phyloP scores from a whole-genome alignment of 352 stramenopile species.

The Phytophthora lateralis region DNA sequence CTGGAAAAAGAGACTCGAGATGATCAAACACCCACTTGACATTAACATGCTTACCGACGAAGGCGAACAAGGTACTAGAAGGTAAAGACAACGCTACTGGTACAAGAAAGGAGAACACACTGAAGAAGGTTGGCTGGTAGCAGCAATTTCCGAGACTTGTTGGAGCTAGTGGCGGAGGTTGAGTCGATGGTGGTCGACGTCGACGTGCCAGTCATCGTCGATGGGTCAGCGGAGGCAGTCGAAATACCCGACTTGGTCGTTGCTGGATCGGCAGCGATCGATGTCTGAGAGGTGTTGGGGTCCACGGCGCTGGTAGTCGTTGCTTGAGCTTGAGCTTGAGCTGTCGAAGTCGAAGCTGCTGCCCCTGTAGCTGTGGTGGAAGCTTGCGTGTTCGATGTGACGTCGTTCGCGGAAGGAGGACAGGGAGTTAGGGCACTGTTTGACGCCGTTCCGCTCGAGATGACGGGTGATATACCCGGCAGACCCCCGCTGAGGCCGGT shows the following conservation, averaged over 20 bases:
- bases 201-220: conserved; percentile 4
- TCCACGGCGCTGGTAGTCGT: conserved; percentile 2
- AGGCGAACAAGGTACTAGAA: conserved; percentile 5
- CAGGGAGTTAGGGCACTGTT: background rate
- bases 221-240: conserved; percentile 2
- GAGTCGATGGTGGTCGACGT: conserved; percentile 11
- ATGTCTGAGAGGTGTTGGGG: background rate
- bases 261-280: conserved; percentile 4
- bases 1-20: conserved; percentile 1
- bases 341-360: conserved; percentile 11
- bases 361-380: conserved; percentile 7
- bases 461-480: background rate
- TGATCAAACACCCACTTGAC: conserved; percentile 9
- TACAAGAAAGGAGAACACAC: conserved; percentile 6
- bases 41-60: conserved; percentile 9
- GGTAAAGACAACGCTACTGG: conserved; percentile 12
- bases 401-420: background rate
- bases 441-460: background rate
- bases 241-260: conserved; percentile 10
- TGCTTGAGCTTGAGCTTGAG: conserved; percentile 11
- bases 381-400: conserved; percentile 6
- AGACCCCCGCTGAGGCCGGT: background rate
- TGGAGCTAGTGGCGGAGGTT: conserved; percentile 14
- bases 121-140: background rate
- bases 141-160: background rate